Evolutionary conservation across 2,329 filamentous ascomycete genomes (phyloP).

Genomic region (Penicillium nordicum): DNA sequence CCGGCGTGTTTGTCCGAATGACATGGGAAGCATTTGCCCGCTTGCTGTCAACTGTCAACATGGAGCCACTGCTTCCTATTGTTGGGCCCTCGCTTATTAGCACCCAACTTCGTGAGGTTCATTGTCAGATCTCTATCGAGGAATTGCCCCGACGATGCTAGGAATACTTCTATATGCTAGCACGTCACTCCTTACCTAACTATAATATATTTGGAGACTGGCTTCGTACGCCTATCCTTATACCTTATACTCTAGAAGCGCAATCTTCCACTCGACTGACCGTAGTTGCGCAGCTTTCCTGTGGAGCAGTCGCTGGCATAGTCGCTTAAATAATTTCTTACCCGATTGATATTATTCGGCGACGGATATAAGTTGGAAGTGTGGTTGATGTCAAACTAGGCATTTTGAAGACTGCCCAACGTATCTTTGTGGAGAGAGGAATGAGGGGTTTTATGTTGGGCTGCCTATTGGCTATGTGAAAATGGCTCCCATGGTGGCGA

Average conservation of each 20-base stretch:
- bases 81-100: too few species aligned
- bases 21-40: too few species aligned
- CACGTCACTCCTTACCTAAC: slow-evolving; percentile 76
- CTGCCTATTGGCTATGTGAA: slow-evolving; percentile 94
- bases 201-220: slow-evolving; percentile 87
- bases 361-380: slow-evolving; percentile 93
- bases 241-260: slow-evolving; percentile 69
- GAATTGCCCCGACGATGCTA: slow-evolving; percentile 82
- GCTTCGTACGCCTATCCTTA: slow-evolving; percentile 67
- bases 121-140: slow-evolving; percentile 87
- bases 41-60: too few species aligned
- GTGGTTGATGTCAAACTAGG: slow-evolving; percentile 84
- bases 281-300: not conserved
- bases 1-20: too few species aligned
- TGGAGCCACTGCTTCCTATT: too few species aligned
- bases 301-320: slow-evolving; percentile 77
- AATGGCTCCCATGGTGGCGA: slow-evolving; percentile 82
- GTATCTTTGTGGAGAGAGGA: slow-evolving; percentile 74
- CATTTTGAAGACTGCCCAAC: slow-evolving; percentile 71
- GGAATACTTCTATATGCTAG: slow-evolving; percentile 98
- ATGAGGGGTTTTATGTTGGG: slow-evolving; percentile 80
- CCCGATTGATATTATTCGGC: slow-evolving; percentile 84
- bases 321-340: slow-evolving; percentile 90
- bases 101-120: too few species aligned
- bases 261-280: slow-evolving; percentile 37